Evolutionary conservation across 192 early-diverging fungal species (phyloP), one percentile per base, ranked within the genome.

Genomic region (Mortierella claussenii): DNA sequence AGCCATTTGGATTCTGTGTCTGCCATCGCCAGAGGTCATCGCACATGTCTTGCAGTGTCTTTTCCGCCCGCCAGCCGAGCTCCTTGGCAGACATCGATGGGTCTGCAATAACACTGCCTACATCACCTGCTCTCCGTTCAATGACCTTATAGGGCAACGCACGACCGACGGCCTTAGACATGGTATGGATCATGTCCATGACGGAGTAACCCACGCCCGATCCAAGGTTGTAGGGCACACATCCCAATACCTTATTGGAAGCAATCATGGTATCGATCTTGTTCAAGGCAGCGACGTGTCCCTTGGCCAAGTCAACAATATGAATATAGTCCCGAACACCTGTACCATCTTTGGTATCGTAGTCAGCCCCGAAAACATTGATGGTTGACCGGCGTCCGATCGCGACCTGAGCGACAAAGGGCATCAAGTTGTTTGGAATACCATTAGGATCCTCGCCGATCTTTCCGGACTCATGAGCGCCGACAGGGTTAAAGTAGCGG

Each of bases 401-500:
- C 10, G 95, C 93, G 1, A 97, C 96, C 81, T 96, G 93, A 31
- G 94, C 83, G 13, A 99, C 81, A 46, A 93, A 89, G 24, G 97
- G 97, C 88, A 99, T 97, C 58, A 99, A 83, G 80, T 99, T 95
- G 71, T 92, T 95, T 55, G 95, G 94, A 24, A 91, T 88, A 48
- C 89, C 89, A 67, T 89, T 85, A 13, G 91, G 92, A 67, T 97
- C 93, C 67, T 99, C 97, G 46, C 97, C 97, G 71, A 98, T 95
- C 28, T 88, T 84, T 42, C 97, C 97, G 20, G 93, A 88, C 60
- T 83, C 87, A 81, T 99, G 94, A 4, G 97, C 97, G 51, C 97
- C 97, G 30, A 92, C 93, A 10, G 97, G 94, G 80, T 99, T 99
- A 58, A 99, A 99, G 82, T 98, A 99, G n/a, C 97, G 81, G 46